These are phyloP conservation scores for Kalanchoe fedtschenkoi DNA, from an alignment of 164 flowering plant genomes.

Conservation along the genomic window DNA sequence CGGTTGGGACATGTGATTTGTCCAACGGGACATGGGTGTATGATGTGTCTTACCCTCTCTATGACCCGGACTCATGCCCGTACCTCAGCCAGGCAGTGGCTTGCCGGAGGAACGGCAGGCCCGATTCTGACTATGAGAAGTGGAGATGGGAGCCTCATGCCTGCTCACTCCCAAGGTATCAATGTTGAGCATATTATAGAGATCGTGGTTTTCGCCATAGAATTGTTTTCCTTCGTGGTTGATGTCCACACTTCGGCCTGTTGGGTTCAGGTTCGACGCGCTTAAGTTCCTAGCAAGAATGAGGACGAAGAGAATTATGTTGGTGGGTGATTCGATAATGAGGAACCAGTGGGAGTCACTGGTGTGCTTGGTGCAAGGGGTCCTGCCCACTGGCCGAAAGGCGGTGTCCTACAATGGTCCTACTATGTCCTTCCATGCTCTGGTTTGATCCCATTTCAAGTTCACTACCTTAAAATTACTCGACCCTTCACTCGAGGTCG, in stretches of 20 bases:
- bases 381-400: conserved; percentile 40
- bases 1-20: conserved; percentile 33
- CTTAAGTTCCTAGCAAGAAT: conserved; percentile 66
- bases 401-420: conserved; percentile 42
- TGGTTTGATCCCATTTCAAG: conserved; percentile 20
- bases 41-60: conserved; percentile 71
- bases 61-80: conserved; percentile 49
- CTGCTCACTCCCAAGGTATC: conserved; percentile 69
- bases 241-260: too few relatives aligned
- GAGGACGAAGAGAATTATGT: conserved; percentile 79
- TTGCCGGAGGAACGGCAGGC: conserved; percentile 67
- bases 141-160: conserved; percentile 72
- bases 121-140: conserved; percentile 74
- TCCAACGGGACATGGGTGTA: conserved; percentile 62
- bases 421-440: conserved; percentile 52
- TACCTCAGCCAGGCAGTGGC: conserved; percentile 53
- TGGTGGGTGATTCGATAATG: conserved; percentile 88
- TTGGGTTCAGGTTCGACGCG: conserved; percentile 57
- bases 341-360: conserved; percentile 95
- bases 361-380: conserved; percentile 67
- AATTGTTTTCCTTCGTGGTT: too few relatives aligned
- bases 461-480: conserved; percentile 37
- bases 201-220: neutral
- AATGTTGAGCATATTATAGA: neutral
- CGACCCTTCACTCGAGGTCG: neutral